These are phyloP conservation scores for Macrocybe gigantea DNA, from an alignment of 768 basidiomycete genomes.

Conservation along the genomic window DNA sequence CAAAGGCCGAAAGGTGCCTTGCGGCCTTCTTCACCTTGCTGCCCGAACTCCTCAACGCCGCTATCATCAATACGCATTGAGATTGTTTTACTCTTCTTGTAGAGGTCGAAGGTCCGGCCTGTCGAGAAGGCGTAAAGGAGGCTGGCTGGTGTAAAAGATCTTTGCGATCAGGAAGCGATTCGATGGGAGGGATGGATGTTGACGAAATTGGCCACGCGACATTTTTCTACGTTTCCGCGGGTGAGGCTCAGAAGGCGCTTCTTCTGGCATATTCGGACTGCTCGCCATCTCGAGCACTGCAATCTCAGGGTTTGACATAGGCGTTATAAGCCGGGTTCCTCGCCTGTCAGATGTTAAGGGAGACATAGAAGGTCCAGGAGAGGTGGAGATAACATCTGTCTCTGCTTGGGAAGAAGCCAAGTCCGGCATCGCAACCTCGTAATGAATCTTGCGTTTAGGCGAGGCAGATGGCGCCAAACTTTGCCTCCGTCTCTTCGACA, in stretches of 20 bases:
- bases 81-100: constrained; percentile 13
- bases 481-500: too few relatives aligned
- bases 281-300: constrained; percentile 11
- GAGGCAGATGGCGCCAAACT: too few relatives aligned
- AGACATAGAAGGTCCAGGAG: background rate
- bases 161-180: constrained; percentile 15
- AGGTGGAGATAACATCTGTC: background rate
- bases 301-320: constrained; percentile 24
- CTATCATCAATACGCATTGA: constrained; percentile 30
- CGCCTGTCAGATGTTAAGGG: background rate
- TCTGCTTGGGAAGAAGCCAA: background rate
- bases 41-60: constrained; percentile 44
- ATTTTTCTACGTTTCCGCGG: constrained; percentile 11
- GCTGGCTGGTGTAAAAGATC: constrained; percentile 12
- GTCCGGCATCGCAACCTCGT: background rate
- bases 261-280: constrained; percentile 1
- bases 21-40: constrained; percentile 42
- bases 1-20: constrained; percentile 55
- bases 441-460: background rate
- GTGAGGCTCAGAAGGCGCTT: background rate
- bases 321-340: constrained; percentile 8
- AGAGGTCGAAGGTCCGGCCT: constrained; percentile 11
- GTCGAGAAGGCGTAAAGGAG: constrained; percentile 7
- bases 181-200: constrained; percentile 21
- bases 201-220: constrained; percentile 5